Conservation (phyloP, 768 basidiomycete genomes). For the Boletus eberwhitei region DNA sequence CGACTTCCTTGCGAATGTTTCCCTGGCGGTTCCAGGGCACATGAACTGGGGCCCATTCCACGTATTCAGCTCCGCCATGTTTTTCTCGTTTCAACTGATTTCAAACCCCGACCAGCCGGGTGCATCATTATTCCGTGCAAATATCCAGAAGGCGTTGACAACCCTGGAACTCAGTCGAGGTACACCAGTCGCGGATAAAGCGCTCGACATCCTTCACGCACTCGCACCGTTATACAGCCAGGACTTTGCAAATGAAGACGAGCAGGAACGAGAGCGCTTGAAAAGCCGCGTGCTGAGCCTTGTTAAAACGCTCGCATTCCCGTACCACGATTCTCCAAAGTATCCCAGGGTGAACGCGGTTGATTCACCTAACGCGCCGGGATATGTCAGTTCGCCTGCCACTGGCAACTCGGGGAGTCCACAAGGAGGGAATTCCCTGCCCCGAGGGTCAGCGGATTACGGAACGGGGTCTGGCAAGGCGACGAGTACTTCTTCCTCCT, state of each 20-base stretch:
- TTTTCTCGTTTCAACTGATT: slow-evolving; percentile 87
- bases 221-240: slow-evolving; percentile 71
- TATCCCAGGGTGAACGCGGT: slow-evolving; percentile 43
- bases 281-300: slow-evolving; percentile 59
- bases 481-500: slow-evolving; percentile 21
- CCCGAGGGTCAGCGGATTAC: slow-evolving; percentile 27
- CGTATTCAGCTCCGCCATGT: slow-evolving; percentile 84
- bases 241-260: slow-evolving; percentile 50
- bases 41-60: slow-evolving; percentile 85
- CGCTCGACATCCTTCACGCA: slow-evolving; percentile 63
- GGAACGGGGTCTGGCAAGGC: slow-evolving; percentile 19
- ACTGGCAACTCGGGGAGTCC: slow-evolving; percentile 60
- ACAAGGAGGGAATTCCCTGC: slow-evolving; percentile 23
- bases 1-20: slow-evolving; percentile 67
- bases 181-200: slow-evolving; percentile 70
- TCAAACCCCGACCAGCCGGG: slow-evolving; percentile 78
- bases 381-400: slow-evolving; percentile 49
- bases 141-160: slow-evolving; percentile 64
- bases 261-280: slow-evolving; percentile 54
- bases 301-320: slow-evolving; percentile 76
- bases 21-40: slow-evolving; percentile 73
- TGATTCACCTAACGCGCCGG: slow-evolving; percentile 49
- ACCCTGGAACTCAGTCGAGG: slow-evolving; percentile 66
- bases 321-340: slow-evolving; percentile 69
- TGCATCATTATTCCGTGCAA: slow-evolving; percentile 70